Conservation (phyloP, 2,329 filamentous ascomycete genomes). For the Aspergillus calidoustus region DNA sequence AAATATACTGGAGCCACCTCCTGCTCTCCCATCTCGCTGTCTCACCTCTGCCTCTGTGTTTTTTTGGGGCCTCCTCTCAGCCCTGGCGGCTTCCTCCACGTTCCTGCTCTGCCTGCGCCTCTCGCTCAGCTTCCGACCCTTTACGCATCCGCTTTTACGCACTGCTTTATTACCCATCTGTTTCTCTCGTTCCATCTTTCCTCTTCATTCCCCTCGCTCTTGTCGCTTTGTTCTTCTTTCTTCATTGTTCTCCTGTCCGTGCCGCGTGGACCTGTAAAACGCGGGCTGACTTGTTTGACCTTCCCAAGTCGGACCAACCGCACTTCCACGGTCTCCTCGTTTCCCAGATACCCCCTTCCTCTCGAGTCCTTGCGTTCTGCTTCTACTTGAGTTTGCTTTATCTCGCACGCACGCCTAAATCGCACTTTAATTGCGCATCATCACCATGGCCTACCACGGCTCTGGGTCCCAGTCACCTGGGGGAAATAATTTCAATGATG, state of each 20-base stretch:
- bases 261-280: slow-evolving; percentile 14
- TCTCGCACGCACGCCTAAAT: slow-evolving; percentile 18
- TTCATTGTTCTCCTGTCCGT: slow-evolving; percentile 16
- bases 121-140: slow-evolving; percentile 21
- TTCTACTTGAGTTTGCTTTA: slow-evolving; percentile 19
- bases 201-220: slow-evolving; percentile 15
- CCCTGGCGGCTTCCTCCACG: slow-evolving; percentile 32
- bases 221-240: slow-evolving; percentile 21
- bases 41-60: slow-evolving; percentile 18
- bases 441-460: slow-evolving; percentile 68
- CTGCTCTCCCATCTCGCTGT: slow-evolving; percentile 9
- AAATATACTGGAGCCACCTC: slow-evolving; percentile 14
- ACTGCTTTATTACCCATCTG: slow-evolving; percentile 17
- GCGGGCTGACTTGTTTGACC: slow-evolving; percentile 18
- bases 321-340: slow-evolving; percentile 21
- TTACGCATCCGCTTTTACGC: slow-evolving; percentile 19
- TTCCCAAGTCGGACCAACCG: slow-evolving; percentile 14
- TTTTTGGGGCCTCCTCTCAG: slow-evolving; percentile 26
- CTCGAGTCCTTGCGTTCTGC: slow-evolving; percentile 25
- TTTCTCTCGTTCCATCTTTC: slow-evolving; percentile 4
- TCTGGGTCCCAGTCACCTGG: slow-evolving; percentile 50
- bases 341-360: slow-evolving; percentile 29
- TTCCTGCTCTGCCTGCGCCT: slow-evolving; percentile 27
- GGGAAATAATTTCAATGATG: slow-evolving; percentile 57
- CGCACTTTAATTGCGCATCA: slow-evolving; percentile 20